Evolutionary conservation across 2,329 filamentous ascomycete genomes (phyloP).

Genomic region (Aspergillus novoparasiticus): DNA sequence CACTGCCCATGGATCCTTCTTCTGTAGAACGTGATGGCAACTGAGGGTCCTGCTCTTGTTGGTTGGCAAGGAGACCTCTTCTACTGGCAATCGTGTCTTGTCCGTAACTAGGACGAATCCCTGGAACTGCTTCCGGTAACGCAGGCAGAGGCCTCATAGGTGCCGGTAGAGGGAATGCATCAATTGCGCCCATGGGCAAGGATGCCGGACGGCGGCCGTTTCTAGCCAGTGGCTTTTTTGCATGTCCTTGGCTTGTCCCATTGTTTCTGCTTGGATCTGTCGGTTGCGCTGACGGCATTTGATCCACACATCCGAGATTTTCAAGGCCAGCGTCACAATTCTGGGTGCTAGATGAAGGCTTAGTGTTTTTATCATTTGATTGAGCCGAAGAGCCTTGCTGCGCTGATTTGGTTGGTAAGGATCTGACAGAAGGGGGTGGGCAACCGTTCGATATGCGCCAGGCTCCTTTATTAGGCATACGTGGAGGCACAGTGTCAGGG

Average conservation of each 20-base stretch:
- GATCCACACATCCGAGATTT: background rate
- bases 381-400: background rate
- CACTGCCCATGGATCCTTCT: background rate
- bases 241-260: slow-evolving; percentile 1
- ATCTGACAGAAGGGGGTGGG: slow-evolving; percentile 14
- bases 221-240: slow-evolving; percentile 11
- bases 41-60: background rate
- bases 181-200: slow-evolving; percentile 29
- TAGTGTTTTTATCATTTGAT: background rate
- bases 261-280: background rate
- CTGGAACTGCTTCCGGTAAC: slow-evolving; percentile 26
- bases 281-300: background rate
- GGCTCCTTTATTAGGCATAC: slow-evolving; percentile 31
- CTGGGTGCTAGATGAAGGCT: slow-evolving; percentile 1
- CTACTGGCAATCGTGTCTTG: slow-evolving; percentile 1
- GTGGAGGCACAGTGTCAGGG: slow-evolving; percentile 36
- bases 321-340: background rate
- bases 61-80: background rate
- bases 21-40: background rate
- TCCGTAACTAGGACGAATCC: slow-evolving; percentile 13
- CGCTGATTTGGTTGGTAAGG: slow-evolving; percentile 8
- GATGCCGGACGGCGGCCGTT: slow-evolving; percentile 24
- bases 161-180: slow-evolving; percentile 39
- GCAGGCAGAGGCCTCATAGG: slow-evolving; percentile 38
- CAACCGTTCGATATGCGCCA: slow-evolving; percentile 25